A percentile compares a stretch with the other conserved stretches of the same genome.
Conservation (phyloP, 2,329 filamentous ascomycete species). For the Nannizziopsis barbatae region DNA sequence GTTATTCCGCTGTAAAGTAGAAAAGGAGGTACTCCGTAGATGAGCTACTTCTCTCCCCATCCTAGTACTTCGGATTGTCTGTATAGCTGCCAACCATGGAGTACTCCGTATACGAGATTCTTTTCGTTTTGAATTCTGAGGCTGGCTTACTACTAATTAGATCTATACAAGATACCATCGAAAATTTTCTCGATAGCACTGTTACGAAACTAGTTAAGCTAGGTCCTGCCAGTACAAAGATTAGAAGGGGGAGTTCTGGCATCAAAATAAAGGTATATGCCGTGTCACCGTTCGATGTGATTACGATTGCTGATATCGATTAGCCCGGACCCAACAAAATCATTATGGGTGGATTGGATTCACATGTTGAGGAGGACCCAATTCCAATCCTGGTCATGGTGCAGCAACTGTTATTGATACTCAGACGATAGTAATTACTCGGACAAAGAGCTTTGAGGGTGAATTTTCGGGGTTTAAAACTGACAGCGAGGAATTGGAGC, state of each 20-base stretch:
- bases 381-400: slow-evolving; percentile 51
- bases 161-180: slow-evolving; percentile 12
- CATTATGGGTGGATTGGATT: slow-evolving; percentile 44
- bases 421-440: slow-evolving; percentile 47
- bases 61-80: no score
- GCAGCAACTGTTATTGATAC: slow-evolving; percentile 52
- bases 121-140: no score
- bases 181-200: slow-evolving; percentile 45
- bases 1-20: no score
- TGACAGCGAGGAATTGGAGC: slow-evolving; percentile 27
- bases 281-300: background rate
- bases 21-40: no score
- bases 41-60: no score
- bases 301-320: background rate
- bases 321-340: slow-evolving; percentile 48
- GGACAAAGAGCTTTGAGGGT: slow-evolving; percentile 45
- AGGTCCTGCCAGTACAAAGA: slow-evolving; percentile 50
- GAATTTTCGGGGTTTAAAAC: slow-evolving; percentile 35
- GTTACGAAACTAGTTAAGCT: slow-evolving; percentile 52
- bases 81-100: no score
- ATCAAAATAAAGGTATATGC: slow-evolving; percentile 37
- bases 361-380: slow-evolving; percentile 44
- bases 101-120: no score
- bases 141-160: no score
- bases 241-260: slow-evolving; percentile 49